Base-by-base conservation (phyloP, 225 moss, liverwort and hornwort genomes). In the Bryum argenteum region DNA sequence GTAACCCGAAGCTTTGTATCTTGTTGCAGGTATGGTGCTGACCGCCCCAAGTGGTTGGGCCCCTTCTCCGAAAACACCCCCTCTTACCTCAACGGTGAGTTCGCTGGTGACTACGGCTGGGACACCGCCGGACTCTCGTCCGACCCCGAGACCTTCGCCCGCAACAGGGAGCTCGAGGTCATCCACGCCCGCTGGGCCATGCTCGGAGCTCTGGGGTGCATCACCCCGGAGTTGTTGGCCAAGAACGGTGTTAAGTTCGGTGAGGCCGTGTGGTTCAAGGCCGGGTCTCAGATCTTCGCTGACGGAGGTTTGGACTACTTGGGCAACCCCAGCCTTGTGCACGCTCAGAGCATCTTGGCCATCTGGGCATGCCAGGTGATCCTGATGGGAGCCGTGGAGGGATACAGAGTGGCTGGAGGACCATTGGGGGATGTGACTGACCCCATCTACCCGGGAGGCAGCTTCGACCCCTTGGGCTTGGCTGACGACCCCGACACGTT, bases 271-370 rank as follows among this genome's bases (percentile, higher is more conserved):
- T 80, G 75, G 80, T 80, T 80, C 75, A 75, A 80, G 80, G 80
- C 70, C 21, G 80, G 75, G 0, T 39, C 69, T 0, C 75, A 75
- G 70, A 75, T 80, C 65, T 80, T 75, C 40, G 54, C 62, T 0
- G 64, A 70, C 1, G 79, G 79, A 73, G 60, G 60, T 1, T 0
- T 60, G 60, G 60, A 60, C 60, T 60, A 60, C 60, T 6, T 60
- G 60, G 60, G 60, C 18, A 60, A 60, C 60, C 38, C 79, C 41
- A 74, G 64, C 69, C 69, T 89, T 1, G 63, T 89, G 20, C 89
- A 89, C 28, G 87, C 89, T 0, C 87, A 89, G 82, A 89, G 89
- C 74, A 89, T 89, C 43, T 3, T 77, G 65, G 77, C 71, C 26
- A 77, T 77, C 65, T 77, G 77, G 77, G 77, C 77, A 0, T 1